Base-by-base conservation (phyloP, 345 rosid genomes). In the Durio zibethinus region DNA sequence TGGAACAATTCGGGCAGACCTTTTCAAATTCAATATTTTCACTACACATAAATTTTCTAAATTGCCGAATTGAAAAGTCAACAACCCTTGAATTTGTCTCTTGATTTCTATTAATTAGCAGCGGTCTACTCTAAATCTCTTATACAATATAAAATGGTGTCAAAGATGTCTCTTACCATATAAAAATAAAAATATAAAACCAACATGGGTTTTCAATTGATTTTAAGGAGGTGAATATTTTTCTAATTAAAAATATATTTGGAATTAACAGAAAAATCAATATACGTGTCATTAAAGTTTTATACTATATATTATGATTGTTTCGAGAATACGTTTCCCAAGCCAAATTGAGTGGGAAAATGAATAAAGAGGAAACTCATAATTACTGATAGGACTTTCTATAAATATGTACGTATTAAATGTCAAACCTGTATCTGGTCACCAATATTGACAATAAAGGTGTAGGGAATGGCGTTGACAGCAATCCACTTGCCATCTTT, bases 401-500 rank as follows among this genome's bases (percentile, higher is more conserved):
- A 5, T 35, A 18, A n/a, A n/a, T 16, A 63, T 35, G 69, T 66
- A 47, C 1, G 42, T 20, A 50, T 4, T 71, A 47, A 43, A 4
- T 6, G 4, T 71, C 10, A 5, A 33, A 83, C 85, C 85, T 84
- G 83, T 36, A 84, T 77, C 56, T 83, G 86, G 57, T 84, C 87
- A 4, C 87, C 89, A 38, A 86, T 80, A 59, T 86, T 86, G 79
- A 86, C 79, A 12, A 80, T 80, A 70, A 84, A 82, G 53, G 87
- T 82, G 53, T 78, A 36, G 0, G 89, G 82, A 27, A 82, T 45
- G 36, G 85, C 87, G 27, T 78, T 78, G 8, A 86, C 80, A 23
- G 85, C 73, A 31, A 80, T 21, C 87, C 89, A 86, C 54, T 77
- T 82, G 45, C 82, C 80, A 45, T 80, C 54, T 77, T 73, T 80